Base-by-base conservation (phyloP, 768 basidiomycete species). In the Hericium erinaceus region DNA sequence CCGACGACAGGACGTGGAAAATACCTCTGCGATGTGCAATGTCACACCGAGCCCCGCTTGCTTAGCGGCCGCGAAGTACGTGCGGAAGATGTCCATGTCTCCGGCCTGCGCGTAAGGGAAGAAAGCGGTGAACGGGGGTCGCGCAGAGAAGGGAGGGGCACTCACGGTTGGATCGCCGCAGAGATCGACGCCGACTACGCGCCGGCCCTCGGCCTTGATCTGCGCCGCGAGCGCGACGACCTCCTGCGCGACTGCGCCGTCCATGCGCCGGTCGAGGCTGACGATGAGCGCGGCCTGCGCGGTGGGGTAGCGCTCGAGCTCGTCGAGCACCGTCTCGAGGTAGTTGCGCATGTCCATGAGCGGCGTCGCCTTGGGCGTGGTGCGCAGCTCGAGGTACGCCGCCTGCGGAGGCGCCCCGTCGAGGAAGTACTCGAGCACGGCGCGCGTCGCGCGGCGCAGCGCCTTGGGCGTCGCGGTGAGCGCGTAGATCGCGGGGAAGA, bases 11-110 rank as follows among this genome's bases (percentile, higher is more conserved):
- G 16, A 22, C 24, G 12, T 22, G 3, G 13, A 20, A 64, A 69
- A n/a, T 58, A 86, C 88, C 78, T 94, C 91, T 2, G 91, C 89
- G 54, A 92, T 84, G 68, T 93, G 91, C 39, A 92, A 67, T 0
- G 91, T 93, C n/a, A 91, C 63, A 2, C 83, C 78, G 8, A 93
- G 68, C 0, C 87, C 88, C 1, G 78, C 82, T 39, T 67, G 73
- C 57, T 78, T 82, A 1, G 80, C 88, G 49, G 72, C 69, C 11
- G 67, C 68, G 64, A 92, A 81, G 58, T 80, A 73, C 22, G 71
- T 70, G 16, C 68, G 73, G 59, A 87, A 84, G 2, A 64, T 62
- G 4, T 70, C 66, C 66, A 87, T 77, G 61, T 84, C 74, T 0
- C 89, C 86, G 12, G 76, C 79, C 77, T 77, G 56, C 1, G 8